Evolutionary conservation across 768 basidiomycete genomes (phyloP).

Genomic region (Phanerochaete carnosa): DNA sequence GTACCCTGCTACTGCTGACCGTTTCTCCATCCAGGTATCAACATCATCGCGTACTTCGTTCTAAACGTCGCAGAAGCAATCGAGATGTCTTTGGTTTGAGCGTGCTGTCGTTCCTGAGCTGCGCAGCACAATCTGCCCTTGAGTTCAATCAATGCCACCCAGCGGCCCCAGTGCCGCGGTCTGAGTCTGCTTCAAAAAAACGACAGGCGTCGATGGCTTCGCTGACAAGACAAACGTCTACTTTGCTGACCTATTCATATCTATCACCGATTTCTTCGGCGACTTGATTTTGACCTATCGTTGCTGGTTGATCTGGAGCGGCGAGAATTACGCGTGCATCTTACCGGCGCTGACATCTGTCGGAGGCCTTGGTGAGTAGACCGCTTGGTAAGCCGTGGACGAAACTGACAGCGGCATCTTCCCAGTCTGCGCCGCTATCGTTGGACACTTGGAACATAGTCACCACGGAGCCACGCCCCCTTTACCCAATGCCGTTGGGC

Average conservation of each 20-base stretch:
- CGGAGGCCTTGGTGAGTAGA: slow-evolving; percentile 30
- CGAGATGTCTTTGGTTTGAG: slow-evolving; percentile 27
- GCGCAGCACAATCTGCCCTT: slow-evolving; percentile 30
- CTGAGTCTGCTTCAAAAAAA: slow-evolving; percentile 19
- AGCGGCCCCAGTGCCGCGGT: slow-evolving; percentile 31
- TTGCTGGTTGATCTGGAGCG: slow-evolving; percentile 39
- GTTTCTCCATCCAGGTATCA: too few species aligned
- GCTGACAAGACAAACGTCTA: slow-evolving; percentile 29
- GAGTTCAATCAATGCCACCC: slow-evolving; percentile 37
- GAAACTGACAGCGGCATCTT: background rate
- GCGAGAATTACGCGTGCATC: slow-evolving; percentile 29
- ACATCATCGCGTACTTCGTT: slow-evolving; percentile 27
- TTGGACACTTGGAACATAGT: slow-evolving; percentile 26
- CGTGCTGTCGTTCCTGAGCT: slow-evolving; percentile 29
- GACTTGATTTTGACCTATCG: slow-evolving; percentile 37
- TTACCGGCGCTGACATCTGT: slow-evolving; percentile 33
- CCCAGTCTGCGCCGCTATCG: slow-evolving; percentile 18
- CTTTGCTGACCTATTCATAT: slow-evolving; percentile 34
- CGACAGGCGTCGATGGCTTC: slow-evolving; percentile 24
- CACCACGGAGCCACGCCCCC: slow-evolving; percentile 34
- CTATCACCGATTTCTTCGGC: slow-evolving; percentile 33
- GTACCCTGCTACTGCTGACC: too few species aligned
- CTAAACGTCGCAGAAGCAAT: slow-evolving; percentile 21
- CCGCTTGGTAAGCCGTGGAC: background rate
- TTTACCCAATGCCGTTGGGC: slow-evolving; percentile 30